phyloP scores from a whole-genome alignment of 2,329 filamentous ascomycete species.

The Pseudogymnoascus sp. region DNA sequence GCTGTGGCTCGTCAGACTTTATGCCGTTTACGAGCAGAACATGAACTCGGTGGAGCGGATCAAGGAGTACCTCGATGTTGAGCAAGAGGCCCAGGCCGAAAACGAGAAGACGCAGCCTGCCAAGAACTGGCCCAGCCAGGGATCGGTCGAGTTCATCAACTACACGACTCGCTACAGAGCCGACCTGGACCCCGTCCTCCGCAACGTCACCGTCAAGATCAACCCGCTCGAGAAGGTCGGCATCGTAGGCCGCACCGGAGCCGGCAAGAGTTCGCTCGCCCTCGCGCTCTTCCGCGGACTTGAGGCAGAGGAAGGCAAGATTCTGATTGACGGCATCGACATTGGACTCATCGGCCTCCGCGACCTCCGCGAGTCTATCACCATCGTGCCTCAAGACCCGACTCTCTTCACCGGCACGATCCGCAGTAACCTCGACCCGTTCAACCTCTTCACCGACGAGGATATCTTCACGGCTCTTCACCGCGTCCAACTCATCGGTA shows the following conservation, averaged over 20 bases:
- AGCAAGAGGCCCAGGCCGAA: conserved; percentile 77
- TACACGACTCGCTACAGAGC: conserved; percentile 85
- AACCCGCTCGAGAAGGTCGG: conserved; percentile 84
- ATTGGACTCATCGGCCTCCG: conserved; percentile 85
- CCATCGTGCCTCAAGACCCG: conserved; percentile 95
- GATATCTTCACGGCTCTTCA: conserved; percentile 81
- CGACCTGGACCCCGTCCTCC: conserved; percentile 81
- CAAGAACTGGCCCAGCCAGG: conserved; percentile 74
- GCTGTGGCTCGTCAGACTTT: conserved; percentile 89
- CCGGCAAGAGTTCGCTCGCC: conserved; percentile 91
- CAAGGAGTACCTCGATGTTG: conserved; percentile 93
- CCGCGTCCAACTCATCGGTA: conserved; percentile 78
- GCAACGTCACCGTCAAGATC: conserved; percentile 78
- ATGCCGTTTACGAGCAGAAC: conserved; percentile 94
- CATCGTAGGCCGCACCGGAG: conserved; percentile 90
- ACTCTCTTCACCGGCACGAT: conserved; percentile 91
- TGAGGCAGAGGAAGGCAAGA: conserved; percentile 83
- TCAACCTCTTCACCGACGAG: conserved; percentile 79
- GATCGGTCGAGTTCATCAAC: conserved; percentile 76
- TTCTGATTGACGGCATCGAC: conserved; percentile 85
- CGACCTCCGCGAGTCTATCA: conserved; percentile 86
- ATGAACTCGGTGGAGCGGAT: conserved; percentile 99
- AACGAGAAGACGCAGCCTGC: conserved; percentile 72
- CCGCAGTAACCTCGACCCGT: conserved; percentile 87
- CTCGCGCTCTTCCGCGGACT: conserved; percentile 88